Evolutionary conservation across 164 flowering plant genomes (phyloP).

Genomic region (Euptelea pleiosperma): DNA sequence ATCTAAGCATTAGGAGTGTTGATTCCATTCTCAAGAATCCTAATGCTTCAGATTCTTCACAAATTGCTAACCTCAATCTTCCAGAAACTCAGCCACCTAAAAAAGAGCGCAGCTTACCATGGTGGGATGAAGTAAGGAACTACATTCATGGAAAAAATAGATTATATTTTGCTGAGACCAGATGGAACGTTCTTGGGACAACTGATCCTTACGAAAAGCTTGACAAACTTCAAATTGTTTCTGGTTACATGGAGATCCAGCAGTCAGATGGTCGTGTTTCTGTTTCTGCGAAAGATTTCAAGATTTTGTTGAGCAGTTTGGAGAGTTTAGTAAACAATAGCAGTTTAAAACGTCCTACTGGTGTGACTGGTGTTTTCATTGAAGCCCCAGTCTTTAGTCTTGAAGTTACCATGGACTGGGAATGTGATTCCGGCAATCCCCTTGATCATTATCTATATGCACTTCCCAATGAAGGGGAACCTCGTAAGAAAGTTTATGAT

Average conservation of each 20-base stretch:
- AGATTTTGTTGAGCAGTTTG: constrained; percentile 76
- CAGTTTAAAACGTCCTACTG: constrained; percentile 51
- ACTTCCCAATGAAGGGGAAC: constrained; percentile 75
- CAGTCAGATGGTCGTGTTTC: constrained; percentile 93
- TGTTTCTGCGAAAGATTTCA: constrained; percentile 62
- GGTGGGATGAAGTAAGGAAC: constrained; percentile 98
- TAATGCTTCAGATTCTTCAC: constrained; percentile 17
- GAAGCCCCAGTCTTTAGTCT: constrained; percentile 69
- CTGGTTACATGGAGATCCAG: constrained; percentile 68
- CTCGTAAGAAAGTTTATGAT: constrained; percentile 78
- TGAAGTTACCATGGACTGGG: constrained; percentile 97
- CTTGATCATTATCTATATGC: constrained; percentile 85
- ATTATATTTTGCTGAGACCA: constrained; percentile 57
- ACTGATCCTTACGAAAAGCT: constrained; percentile 91
- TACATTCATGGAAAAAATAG: constrained; percentile 80
- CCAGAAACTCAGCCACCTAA: constrained; percentile 59
- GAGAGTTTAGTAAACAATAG: constrained; percentile 63
- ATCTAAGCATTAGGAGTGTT: constrained; percentile 56
- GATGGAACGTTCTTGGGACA: constrained; percentile 72
- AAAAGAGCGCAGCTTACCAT: constrained; percentile 91
- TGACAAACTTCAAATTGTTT: constrained; percentile 71
- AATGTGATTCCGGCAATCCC: constrained; percentile 88
- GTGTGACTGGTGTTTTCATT: constrained; percentile 52
- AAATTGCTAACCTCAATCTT: too few relatives aligned
- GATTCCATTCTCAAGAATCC: constrained; percentile 20